Evolutionary conservation across 1,139 yeast genomes (phyloP).

Genomic region (Pichia sp.): DNA sequence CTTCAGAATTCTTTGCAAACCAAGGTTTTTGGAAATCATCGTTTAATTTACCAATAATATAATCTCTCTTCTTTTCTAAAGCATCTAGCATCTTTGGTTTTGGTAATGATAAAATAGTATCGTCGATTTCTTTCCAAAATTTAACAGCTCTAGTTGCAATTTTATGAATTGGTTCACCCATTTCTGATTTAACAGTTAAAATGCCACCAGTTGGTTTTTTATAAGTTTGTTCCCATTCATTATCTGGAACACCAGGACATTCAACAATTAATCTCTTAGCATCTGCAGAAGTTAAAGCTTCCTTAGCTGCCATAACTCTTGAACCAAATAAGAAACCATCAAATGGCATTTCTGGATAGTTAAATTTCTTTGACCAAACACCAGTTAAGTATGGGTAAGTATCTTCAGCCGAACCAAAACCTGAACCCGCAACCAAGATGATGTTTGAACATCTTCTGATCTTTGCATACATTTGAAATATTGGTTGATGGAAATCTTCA

Average conservation of each 20-base stretch:
- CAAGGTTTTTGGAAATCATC: constrained; percentile 97
- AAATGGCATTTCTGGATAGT: constrained; percentile 97
- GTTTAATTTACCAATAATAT: constrained; percentile 77
- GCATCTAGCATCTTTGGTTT: constrained; percentile 83
- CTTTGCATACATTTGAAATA: constrained; percentile 90
- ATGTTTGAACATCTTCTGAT: constrained; percentile 89
- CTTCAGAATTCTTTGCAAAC: constrained; percentile 75
- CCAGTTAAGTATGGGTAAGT: constrained; percentile 97
- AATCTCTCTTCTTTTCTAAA: constrained; percentile 73
- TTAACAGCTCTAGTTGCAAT: constrained; percentile 96
- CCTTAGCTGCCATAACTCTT: constrained; percentile 96
- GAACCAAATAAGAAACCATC: constrained; percentile 97
- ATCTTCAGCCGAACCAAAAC: constrained; percentile 95
- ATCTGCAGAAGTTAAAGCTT: constrained; percentile 87
- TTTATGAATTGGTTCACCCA: constrained; percentile 99
- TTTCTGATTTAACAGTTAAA: constrained; percentile 91
- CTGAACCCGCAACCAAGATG: constrained; percentile 92
- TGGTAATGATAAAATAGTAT: constrained; percentile 84
- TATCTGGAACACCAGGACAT: constrained; percentile 85
- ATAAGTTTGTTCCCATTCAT: constrained; percentile 89
- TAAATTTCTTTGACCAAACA: constrained; percentile 78
- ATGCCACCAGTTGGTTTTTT: constrained; percentile 96
- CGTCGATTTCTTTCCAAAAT: constrained; percentile 96
- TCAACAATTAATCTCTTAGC: constrained; percentile 90
- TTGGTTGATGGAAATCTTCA: constrained; percentile 98